Percentiles rank a stretch among this genome's conserved stretches.
Evolutionary conservation across 495 filamentous ascomycete species (phyloP).

Genomic region (Lichina pygmaea): DNA sequence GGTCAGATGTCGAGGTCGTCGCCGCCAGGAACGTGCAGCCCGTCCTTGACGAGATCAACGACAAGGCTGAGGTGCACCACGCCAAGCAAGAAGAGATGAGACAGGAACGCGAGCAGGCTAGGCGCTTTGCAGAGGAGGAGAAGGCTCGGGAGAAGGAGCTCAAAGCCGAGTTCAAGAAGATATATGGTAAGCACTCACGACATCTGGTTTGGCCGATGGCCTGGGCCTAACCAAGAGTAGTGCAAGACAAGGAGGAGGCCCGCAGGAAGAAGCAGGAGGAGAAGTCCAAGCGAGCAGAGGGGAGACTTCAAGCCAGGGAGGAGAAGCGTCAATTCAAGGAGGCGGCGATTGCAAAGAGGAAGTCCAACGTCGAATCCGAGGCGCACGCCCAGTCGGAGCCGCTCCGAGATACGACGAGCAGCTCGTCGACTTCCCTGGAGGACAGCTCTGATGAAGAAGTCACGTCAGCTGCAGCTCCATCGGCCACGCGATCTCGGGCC

Average conservation of each 20-base stretch:
- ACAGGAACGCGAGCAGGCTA: constrained; percentile 23
- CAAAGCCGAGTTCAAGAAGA: constrained; percentile 20
- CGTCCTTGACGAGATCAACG: constrained; percentile 69
- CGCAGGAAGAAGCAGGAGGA: constrained; percentile 15
- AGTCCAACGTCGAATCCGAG: neutral
- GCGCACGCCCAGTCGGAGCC: neutral
- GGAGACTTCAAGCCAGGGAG: constrained; percentile 17
- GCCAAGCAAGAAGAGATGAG: constrained; percentile 29
- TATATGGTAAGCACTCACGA: constrained; percentile 17
- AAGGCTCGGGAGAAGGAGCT: constrained; percentile 28
- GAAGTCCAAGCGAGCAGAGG: constrained; percentile 17
- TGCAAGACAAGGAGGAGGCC: constrained; percentile 5
- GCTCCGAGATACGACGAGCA: neutral
- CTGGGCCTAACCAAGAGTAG: constrained; percentile 10
- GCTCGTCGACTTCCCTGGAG: neutral
- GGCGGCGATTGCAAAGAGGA: neutral
- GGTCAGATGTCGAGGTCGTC: constrained; percentile 53
- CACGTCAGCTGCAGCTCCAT: neutral
- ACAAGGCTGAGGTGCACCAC: constrained; percentile 38
- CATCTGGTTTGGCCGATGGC: neutral
- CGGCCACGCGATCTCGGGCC: too few species aligned
- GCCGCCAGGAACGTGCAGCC: constrained; percentile 63
- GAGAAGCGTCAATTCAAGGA: constrained; percentile 6
- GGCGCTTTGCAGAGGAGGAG: constrained; percentile 17
- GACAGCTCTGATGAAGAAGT: neutral